Conservation (phyloP, 73 alveolate genomes). For the Uronychia binucleata region DNA sequence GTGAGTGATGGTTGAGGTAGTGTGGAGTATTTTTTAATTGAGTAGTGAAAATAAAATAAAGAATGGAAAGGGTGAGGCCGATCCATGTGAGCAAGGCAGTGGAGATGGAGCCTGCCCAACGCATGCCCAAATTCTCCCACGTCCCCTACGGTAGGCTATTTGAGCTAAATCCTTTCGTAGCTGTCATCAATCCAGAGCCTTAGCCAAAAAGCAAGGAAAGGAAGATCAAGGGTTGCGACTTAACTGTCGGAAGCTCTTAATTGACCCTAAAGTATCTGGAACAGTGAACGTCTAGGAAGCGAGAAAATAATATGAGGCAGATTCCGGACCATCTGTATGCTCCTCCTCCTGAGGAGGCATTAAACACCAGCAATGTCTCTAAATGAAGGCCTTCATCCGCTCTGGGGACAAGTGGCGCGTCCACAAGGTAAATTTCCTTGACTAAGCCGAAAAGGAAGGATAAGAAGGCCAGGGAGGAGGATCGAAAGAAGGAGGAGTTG, state of each 20-base stretch:
- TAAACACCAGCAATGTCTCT: background rate
- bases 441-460: background rate
- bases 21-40: background rate
- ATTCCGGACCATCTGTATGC: constrained; percentile 51
- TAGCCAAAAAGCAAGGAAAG: background rate
- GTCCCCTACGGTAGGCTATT: constrained; percentile 15
- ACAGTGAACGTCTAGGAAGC: constrained; percentile 2
- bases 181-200: constrained; percentile 47
- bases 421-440: background rate
- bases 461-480: constrained; percentile 10
- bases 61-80: constrained; percentile 4
- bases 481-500: constrained; percentile 2
- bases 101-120: constrained; percentile 21
- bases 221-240: background rate
- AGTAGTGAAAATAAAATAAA: background rate
- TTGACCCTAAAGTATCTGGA: constrained; percentile 11
- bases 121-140: constrained; percentile 43
- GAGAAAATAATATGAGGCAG: constrained; percentile 23
- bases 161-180: background rate
- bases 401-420: background rate
- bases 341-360: constrained; percentile 4
- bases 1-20: no score
- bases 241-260: background rate
- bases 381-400: background rate
- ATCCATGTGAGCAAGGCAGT: constrained; percentile 37